phyloP scores from a whole-genome alignment of 768 basidiomycete species.

The Tricholomella constricta region DNA sequence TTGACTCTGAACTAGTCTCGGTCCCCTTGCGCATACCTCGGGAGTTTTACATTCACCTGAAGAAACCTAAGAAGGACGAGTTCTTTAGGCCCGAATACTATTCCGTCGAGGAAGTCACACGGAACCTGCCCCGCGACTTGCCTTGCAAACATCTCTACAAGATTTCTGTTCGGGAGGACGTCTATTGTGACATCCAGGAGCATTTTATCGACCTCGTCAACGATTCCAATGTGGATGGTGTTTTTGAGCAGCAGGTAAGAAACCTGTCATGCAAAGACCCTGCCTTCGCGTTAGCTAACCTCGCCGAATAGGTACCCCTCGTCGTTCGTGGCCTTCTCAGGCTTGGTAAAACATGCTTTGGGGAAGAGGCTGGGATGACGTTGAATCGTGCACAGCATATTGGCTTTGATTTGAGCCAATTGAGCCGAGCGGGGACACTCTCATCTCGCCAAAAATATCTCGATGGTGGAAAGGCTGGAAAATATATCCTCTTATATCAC shows the following conservation, averaged over 20 bases:
- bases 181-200: constrained; percentile 82
- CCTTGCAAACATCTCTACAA: constrained; percentile 82
- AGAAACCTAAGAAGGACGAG: constrained; percentile 57
- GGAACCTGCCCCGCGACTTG: constrained; percentile 78
- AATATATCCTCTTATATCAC: constrained; percentile 89
- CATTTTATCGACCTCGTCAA: constrained; percentile 93
- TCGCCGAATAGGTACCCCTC: constrained; percentile 67
- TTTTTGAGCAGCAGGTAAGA: constrained; percentile 88
- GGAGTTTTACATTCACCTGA: constrained; percentile 92
- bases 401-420: constrained; percentile 82
- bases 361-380: constrained; percentile 65
- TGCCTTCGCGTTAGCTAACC: neutral
- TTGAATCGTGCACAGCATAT: constrained; percentile 80
- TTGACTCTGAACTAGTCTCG: constrained; percentile 76
- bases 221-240: constrained; percentile 92
- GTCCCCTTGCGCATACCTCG: constrained; percentile 85
- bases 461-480: constrained; percentile 64
- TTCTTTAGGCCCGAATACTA: constrained; percentile 74
- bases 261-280: neutral
- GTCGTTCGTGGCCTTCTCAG: constrained; percentile 78
- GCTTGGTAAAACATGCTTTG: constrained; percentile 80
- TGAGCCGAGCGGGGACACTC: constrained; percentile 63
- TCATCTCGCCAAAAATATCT: constrained; percentile 72
- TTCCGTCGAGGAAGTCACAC: constrained; percentile 67
- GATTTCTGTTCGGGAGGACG: constrained; percentile 78